Conservation (phyloP, 495 filamentous ascomycete genomes). For the Cryomyces minteri region DNA sequence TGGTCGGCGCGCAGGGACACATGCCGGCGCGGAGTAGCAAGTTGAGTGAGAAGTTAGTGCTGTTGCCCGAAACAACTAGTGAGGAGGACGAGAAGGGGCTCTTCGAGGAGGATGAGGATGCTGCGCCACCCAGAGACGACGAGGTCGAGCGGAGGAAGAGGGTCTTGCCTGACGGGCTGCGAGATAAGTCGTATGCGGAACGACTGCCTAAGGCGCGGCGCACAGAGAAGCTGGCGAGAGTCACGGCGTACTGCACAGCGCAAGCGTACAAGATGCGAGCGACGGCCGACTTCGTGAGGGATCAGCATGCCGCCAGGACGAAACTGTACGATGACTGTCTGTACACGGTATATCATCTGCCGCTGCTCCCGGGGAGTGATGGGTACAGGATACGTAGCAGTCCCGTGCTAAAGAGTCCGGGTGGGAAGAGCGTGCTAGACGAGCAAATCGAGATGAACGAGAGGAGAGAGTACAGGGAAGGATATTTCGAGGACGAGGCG, state of each 20-base stretch:
- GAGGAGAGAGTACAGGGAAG: conserved; percentile 72
- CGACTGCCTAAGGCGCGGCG: conserved; percentile 76
- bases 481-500: conserved; percentile 46
- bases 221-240: conserved; percentile 69
- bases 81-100: conserved; percentile 17
- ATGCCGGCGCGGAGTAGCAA: conserved; percentile 81
- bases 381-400: conserved; percentile 79
- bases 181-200: conserved; percentile 88
- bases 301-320: conserved; percentile 76
- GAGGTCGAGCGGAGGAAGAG: conserved; percentile 41
- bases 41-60: conserved; percentile 82
- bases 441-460: conserved; percentile 95
- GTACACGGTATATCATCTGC: conserved; percentile 88
- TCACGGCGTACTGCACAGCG: conserved; percentile 93
- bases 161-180: conserved; percentile 24
- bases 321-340: conserved; percentile 99
- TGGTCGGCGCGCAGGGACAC: conserved; percentile 1
- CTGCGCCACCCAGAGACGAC: conserved; percentile 57
- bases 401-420: conserved; percentile 77
- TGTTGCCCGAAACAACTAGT: conserved; percentile 65
- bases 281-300: conserved; percentile 73
- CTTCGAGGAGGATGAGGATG: conserved; percentile 32
- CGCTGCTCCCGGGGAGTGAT: conserved; percentile 64
- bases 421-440: conserved; percentile 81
- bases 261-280: conserved; percentile 78